phyloP scores from a whole-genome alignment of 306 rosid species.

The Malus fusca region DNA sequence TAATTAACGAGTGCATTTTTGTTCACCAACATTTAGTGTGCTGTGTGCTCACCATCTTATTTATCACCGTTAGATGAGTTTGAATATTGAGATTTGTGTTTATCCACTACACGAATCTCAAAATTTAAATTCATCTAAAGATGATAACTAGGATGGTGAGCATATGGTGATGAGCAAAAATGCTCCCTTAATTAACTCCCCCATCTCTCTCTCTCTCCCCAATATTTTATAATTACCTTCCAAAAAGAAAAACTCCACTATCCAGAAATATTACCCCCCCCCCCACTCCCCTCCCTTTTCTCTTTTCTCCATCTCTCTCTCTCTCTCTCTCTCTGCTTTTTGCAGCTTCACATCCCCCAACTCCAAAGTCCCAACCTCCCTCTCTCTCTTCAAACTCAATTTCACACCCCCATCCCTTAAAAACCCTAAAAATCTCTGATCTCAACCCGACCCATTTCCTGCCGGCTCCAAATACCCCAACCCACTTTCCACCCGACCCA shows the following conservation, averaged over 20 bases:
- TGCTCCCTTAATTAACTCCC: too few relatives aligned
- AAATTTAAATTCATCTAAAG: too few relatives aligned
- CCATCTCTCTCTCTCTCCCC: background rate
- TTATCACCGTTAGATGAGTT: too few relatives aligned
- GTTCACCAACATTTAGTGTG: too few relatives aligned
- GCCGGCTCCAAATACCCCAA: constrained; percentile 1
- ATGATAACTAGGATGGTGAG: too few relatives aligned
- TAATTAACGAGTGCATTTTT: too few relatives aligned
- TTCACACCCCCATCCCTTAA: constrained; percentile 9
- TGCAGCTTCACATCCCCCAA: constrained; percentile 13
- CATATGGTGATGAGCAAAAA: too few relatives aligned
- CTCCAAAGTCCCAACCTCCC: constrained; percentile 3
- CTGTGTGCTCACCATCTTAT: too few relatives aligned
- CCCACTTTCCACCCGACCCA: constrained; percentile 12
- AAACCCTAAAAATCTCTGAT: constrained; percentile 29
- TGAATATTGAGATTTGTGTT: too few relatives aligned
- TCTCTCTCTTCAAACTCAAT: background rate
- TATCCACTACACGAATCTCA: too few relatives aligned
- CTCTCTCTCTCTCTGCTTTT: constrained; percentile 13
- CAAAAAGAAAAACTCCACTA: constrained; percentile 17
- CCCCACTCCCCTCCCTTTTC: background rate
- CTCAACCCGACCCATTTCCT: constrained; percentile 12
- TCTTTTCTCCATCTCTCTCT: background rate
- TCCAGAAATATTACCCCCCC: constrained; percentile 3
- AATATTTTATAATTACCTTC: background rate